Base-by-base conservation (phyloP, 1,284 basidiomycete genomes). In the Rhizopogon parksii region DNA sequence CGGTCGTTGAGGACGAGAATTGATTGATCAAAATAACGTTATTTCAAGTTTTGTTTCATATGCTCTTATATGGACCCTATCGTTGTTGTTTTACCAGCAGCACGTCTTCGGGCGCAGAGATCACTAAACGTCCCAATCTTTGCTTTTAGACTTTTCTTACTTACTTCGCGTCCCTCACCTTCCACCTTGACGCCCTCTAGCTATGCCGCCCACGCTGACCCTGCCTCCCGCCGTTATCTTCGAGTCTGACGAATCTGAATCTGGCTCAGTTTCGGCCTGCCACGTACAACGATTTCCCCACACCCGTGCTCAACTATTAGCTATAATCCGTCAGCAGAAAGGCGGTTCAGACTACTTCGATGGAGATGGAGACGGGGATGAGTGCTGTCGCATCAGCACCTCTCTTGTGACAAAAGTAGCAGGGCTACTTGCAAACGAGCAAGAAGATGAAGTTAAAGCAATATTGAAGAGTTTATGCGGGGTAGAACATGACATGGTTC, bases 361-460 rank as follows among this genome's bases (percentile, higher is more conserved):
- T 53, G 68, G 69, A 56, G 81, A 85, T 52, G 61, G 67, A 6
- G 83, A 87, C 53, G 68, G 67, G 25, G 82, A 84, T 51, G 81
- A 83, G 43, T 67, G 68, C 39, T 68, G 62, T 50, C 72, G 74
- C 48, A 75, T 86, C 52, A 77, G 74, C 39, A 70, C 77, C 1
- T 70, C 74, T 36, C 69, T 92, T 8, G 79, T 92, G 17, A 78
- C 76, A 60, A 76, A 76, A 60, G 83, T 93, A 11, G 85, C 88
- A 25, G 70, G 73, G 3, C 70, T 91, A 46, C 78, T 95, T 40
- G 80, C 80, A 40, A 80, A 84, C 52, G 92, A 95, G 67, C 81
- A 86, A 53, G 91, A 94, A 68, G 92, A 95, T 53, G 81, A 84
- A 50, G 79, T 95, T 61, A 93, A 93, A 71, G 61, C 67, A 2